Evolutionary conservation across 805 yeast genomes (phyloP), one percentile per base, ranked within the genome.

Genomic region (Scheffersomyces spartinae): DNA sequence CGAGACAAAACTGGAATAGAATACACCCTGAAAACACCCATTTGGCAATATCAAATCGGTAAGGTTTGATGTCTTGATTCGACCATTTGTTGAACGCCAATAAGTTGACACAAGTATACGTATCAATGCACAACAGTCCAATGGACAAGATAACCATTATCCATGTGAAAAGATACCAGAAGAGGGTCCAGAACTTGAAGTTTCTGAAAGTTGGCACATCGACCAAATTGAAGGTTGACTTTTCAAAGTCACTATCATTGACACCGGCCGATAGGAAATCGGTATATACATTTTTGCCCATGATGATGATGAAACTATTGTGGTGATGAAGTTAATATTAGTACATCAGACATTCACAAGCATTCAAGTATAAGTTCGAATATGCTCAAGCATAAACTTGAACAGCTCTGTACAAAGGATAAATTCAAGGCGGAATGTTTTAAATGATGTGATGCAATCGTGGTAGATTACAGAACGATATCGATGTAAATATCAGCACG

Each of bases 11-110:
- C 7, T 88, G 77, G 28, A 80, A 66, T 8, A 84, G 63, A 32
- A 84, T 84, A 47, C 95, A 84, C 3, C 77, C 82, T 2, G 79
- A 71, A 43, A 78, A 79, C n/a, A 79, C 52, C 88, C 88, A 79
- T 42, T 57, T 59, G 29, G 67, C 67, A 56, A 70, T 31, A 61
- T 66, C 29, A 64, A 71, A 43, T 40, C 66, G 61, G 37, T 58
- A 61, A 3, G 62, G 61, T 31, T 54, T 39, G 30, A 52, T 54
- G 26, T 67, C 64, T 22, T 60, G 49, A 4, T 71, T 61, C 3
- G 75, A 63, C 88, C 88, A 78, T 23, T 68, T 59, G 42, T 78
- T 68, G 46, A 76, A 74, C 1, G 79, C 91, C 37, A 83, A 56
- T 21, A 84, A 64, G 38, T 69, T 73, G 29, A 84, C 52, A 47